These are phyloP conservation scores for Gentiana straminea DNA, from an alignment of 257 asterid species.

Conservation along the genomic window DNA sequence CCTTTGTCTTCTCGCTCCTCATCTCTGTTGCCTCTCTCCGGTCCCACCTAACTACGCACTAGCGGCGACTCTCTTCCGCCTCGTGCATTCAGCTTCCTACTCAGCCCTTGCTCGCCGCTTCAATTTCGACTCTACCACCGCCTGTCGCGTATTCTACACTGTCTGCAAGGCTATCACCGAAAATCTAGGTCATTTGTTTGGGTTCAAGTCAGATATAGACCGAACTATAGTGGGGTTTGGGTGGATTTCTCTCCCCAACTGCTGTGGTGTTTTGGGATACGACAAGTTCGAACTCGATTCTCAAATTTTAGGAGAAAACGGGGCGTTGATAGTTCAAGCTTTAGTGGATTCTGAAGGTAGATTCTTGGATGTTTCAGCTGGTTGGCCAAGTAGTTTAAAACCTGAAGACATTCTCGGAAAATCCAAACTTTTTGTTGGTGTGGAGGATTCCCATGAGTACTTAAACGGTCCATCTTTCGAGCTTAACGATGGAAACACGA, in stretches of 20 bases:
- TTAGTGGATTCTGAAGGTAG: conserved; percentile 93
- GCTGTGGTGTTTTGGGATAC: conserved; percentile 78
- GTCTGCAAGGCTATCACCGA: conserved; percentile 74
- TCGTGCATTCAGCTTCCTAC: conserved; percentile 61
- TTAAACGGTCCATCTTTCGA: conserved; percentile 55
- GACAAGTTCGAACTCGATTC: conserved; percentile 54
- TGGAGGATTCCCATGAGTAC: conserved; percentile 53
- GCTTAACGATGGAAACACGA: conserved; percentile 35
- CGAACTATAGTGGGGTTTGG: conserved; percentile 72
- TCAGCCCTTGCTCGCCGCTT: conserved; percentile 57
- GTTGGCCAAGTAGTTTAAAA: conserved; percentile 61
- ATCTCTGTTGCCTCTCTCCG: conserved; percentile 44
- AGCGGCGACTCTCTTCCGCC: conserved; percentile 63
- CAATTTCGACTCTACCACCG: conserved; percentile 36
- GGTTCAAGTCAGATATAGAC: conserved; percentile 58
- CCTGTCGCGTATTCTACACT: conserved; percentile 63
- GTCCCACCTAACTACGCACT: conserved; percentile 49
- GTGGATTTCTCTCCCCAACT: conserved; percentile 83
- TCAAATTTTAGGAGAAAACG: conserved; percentile 25
- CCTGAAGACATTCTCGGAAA: conserved; percentile 42
- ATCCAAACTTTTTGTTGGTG: conserved; percentile 51
- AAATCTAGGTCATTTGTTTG: conserved; percentile 69
- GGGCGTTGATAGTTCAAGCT: conserved; percentile 62
- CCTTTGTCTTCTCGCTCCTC: conserved; percentile 66
- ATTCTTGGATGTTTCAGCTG: conserved; percentile 85